These are phyloP conservation scores for Trichophyton equinum DNA, from an alignment of 2,329 filamentous ascomycete genomes.

Conservation along the genomic window DNA sequence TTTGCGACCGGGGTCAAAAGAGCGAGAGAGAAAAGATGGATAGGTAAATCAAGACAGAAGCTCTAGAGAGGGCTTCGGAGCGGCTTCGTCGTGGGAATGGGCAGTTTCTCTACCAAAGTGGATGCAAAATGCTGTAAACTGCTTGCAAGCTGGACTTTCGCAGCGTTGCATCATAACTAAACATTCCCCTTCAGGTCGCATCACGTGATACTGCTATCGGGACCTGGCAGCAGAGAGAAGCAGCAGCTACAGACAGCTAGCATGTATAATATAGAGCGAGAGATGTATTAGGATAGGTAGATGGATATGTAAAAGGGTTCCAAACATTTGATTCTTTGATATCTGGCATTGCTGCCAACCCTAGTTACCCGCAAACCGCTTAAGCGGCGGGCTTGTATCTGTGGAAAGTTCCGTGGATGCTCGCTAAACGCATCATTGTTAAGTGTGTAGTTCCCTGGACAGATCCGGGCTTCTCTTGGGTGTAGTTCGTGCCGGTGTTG, in stretches of 20 bases:
- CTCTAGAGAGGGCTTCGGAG: not conserved
- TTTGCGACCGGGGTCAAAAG: not conserved
- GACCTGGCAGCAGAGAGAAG: not conserved
- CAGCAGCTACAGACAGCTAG: not conserved
- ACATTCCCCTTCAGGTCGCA: not conserved
- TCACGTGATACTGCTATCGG: not conserved
- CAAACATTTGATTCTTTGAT: no score
- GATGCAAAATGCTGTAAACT: not conserved
- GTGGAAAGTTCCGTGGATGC: no score
- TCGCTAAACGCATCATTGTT: no score
- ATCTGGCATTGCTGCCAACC: no score
- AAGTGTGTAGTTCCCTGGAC: not conserved
- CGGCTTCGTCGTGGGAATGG: not conserved
- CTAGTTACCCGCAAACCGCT: no score
- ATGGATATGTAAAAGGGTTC: no score
- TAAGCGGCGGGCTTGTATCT: no score
- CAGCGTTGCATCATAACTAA: not conserved
- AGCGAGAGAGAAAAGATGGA: not conserved
- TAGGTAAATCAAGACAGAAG: not conserved
- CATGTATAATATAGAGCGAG: no score
- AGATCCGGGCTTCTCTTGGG: not conserved
- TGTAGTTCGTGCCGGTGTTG: not conserved
- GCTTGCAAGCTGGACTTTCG: not conserved
- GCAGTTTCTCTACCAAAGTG: not conserved
- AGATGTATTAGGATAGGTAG: no score